These are phyloP conservation scores for Aspergillus sclerotioniger DNA, from an alignment of 495 filamentous ascomycete genomes.

Conservation along the genomic window DNA sequence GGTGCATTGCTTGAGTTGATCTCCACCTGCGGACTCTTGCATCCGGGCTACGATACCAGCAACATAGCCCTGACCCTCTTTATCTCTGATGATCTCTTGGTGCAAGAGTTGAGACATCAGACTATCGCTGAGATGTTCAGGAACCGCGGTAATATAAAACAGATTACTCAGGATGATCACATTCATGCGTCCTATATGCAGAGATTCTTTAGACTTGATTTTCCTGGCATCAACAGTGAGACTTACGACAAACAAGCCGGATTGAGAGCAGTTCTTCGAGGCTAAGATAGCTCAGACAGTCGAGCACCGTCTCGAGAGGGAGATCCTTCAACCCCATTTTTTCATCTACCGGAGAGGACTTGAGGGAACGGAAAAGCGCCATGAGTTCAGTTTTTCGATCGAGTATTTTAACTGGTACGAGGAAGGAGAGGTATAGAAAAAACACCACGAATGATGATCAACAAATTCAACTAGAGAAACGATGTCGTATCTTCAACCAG, in stretches of 20 bases:
- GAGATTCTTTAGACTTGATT: not conserved
- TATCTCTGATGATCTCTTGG: not conserved
- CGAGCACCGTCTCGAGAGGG: not conserved
- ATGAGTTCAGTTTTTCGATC: no score
- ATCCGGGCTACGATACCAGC: not conserved
- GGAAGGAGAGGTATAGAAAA: no score
- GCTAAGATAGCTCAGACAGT: not conserved
- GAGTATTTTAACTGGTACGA: no score
- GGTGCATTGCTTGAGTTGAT: not conserved
- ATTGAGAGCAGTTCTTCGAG: conserved; percentile 1
- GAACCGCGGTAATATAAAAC: not conserved
- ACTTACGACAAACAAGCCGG: conserved; percentile 10
- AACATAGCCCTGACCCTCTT: not conserved
- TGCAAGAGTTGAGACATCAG: not conserved
- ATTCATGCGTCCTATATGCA: conserved; percentile 1
- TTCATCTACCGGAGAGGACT: not conserved
- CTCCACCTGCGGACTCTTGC: not conserved
- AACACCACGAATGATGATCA: no score
- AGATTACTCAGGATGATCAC: not conserved
- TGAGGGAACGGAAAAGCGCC: not conserved
- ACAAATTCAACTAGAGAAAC: no score
- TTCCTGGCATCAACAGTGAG: not conserved
- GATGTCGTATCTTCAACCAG: no score
- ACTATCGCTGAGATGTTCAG: not conserved
- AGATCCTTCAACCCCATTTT: conserved; percentile 5